A percentile compares a stretch with the other conserved stretches of the same genome.
Evolutionary conservation across 2,329 filamentous ascomycete genomes (phyloP).

Genomic region (Talaromyces sp.): DNA sequence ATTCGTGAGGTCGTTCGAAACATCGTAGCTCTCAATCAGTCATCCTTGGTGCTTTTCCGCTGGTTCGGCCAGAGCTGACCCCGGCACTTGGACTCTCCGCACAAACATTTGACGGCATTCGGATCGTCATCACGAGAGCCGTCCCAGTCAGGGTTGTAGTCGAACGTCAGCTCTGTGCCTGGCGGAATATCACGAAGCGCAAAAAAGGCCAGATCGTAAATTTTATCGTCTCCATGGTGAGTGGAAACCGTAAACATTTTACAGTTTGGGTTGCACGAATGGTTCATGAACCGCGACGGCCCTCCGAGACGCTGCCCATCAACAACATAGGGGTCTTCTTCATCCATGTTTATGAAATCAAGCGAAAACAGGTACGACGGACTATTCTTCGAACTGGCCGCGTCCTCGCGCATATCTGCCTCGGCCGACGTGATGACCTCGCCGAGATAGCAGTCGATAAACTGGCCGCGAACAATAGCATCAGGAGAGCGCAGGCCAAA

Average conservation of each 20-base stretch:
- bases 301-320: slow-evolving; percentile 40
- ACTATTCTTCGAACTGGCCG: slow-evolving; percentile 18
- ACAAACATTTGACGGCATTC: slow-evolving; percentile 37
- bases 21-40: background rate
- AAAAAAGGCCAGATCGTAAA: slow-evolving; percentile 47
- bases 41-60: slow-evolving; percentile 25
- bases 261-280: slow-evolving; percentile 45
- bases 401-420: slow-evolving; percentile 34
- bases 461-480: slow-evolving; percentile 36
- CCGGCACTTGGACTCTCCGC: slow-evolving; percentile 39
- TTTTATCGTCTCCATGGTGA: slow-evolving; percentile 32
- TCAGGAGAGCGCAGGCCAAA: slow-evolving; percentile 39
- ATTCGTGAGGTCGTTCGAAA: background rate
- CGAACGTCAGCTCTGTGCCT: slow-evolving; percentile 42
- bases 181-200: slow-evolving; percentile 37
- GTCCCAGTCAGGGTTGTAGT: slow-evolving; percentile 37
- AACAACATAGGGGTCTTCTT: slow-evolving; percentile 34
- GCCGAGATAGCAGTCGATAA: slow-evolving; percentile 42
- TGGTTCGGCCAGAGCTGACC: slow-evolving; percentile 40
- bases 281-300: slow-evolving; percentile 44
- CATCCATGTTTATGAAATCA: slow-evolving; percentile 30
- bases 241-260: slow-evolving; percentile 39
- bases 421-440: slow-evolving; percentile 37
- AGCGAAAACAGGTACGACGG: slow-evolving; percentile 40
- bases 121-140: slow-evolving; percentile 23